phyloP scores from a whole-genome alignment of 2,329 filamentous ascomycete genomes.

The Tolypocladium album region DNA sequence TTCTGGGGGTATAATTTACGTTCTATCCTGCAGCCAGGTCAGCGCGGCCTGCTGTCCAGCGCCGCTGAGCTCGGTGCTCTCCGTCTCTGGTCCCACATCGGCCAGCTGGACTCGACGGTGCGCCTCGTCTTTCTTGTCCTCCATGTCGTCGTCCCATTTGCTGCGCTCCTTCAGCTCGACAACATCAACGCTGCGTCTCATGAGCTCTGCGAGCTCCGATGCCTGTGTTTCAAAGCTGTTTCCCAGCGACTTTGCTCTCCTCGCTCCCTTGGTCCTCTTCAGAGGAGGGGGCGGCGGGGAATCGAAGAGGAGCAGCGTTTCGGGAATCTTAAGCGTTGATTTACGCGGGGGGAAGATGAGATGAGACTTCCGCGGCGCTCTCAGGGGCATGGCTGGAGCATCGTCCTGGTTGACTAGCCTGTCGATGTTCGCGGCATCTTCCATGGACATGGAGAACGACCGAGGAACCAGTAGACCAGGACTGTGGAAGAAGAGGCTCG shows the following conservation, averaged over 20 bases:
- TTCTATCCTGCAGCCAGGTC: conserved; percentile 17
- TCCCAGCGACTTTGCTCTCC: conserved; percentile 10
- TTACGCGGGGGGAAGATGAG: conserved; percentile 36
- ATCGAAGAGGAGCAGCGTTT: conserved; percentile 37
- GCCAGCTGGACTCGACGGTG: conserved; percentile 25
- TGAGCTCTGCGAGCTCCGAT: conserved; percentile 31
- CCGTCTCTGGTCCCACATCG: conserved; percentile 22
- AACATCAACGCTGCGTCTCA: conserved; percentile 37
- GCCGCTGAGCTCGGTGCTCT: conserved; percentile 13
- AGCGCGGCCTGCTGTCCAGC: conserved; percentile 14
- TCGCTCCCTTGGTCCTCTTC: conserved; percentile 6
- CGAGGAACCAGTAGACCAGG: conserved; percentile 34
- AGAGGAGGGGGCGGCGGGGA: conserved; percentile 9
- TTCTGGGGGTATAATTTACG: background rate
- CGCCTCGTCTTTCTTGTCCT: conserved; percentile 21
- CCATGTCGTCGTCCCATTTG: conserved; percentile 28
- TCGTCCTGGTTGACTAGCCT: conserved; percentile 12
- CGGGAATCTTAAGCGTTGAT: conserved; percentile 38
- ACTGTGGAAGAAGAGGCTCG: conserved; percentile 47
- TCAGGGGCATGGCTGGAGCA: conserved; percentile 4
- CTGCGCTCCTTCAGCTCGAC: conserved; percentile 31
- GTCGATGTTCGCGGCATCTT: conserved; percentile 14
- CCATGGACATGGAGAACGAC: conserved; percentile 27
- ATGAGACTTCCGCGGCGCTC: conserved; percentile 27
- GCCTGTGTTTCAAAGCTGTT: conserved; percentile 39